These are phyloP conservation scores for Paramecium sonneborni DNA, from an alignment of 73 alveolate species.

Conservation along the genomic window DNA sequence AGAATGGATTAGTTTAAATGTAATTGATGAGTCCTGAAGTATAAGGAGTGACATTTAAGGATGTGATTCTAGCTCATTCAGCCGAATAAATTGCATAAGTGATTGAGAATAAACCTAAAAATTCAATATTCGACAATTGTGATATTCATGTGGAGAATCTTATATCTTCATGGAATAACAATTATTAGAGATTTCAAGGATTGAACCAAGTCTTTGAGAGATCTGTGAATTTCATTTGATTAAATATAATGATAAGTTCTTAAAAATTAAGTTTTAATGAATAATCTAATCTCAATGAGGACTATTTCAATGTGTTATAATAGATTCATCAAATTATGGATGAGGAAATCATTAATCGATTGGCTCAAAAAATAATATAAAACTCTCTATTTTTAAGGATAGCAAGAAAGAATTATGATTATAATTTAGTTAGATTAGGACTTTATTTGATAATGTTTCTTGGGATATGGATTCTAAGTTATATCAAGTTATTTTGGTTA, in stretches of 20 bases:
- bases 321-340: too few species aligned
- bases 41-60: neutral
- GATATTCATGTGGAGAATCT: slow-evolving; percentile 16
- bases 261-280: neutral
- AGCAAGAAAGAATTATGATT: neutral
- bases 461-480: neutral
- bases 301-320: too few species aligned
- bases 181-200: neutral
- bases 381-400: neutral
- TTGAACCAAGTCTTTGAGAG: neutral
- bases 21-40: neutral
- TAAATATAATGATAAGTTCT: neutral
- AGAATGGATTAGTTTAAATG: neutral
- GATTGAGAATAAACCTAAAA: neutral
- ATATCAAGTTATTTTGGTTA: neutral
- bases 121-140: neutral
- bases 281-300: too few species aligned
- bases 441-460: neutral
- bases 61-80: neutral
- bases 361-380: neutral
- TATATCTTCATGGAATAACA: neutral
- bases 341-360: neutral
- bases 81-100: neutral
- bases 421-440: neutral
- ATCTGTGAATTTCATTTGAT: slow-evolving; percentile 1